These are phyloP conservation scores for Linum trigynum DNA, from an alignment of 345 rosid genomes.

Conservation along the genomic window DNA sequence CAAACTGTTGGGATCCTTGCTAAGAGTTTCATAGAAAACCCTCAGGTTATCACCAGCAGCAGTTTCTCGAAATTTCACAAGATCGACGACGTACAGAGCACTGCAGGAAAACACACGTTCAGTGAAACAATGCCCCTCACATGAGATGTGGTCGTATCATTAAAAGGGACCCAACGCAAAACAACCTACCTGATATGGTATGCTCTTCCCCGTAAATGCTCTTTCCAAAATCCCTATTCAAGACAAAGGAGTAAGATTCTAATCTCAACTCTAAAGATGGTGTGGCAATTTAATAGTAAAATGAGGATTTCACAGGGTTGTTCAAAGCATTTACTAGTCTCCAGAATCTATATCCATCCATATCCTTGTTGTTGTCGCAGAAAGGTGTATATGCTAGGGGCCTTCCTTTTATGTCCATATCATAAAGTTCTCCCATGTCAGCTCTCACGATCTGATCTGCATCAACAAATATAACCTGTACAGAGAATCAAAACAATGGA, in stretches of 20 bases:
- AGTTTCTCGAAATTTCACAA: slow-evolving; percentile 86
- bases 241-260: slow-evolving; percentile 11
- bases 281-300: no score
- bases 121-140: slow-evolving; percentile 8
- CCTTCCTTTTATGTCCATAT: slow-evolving; percentile 93
- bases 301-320: no score
- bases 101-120: slow-evolving; percentile 34
- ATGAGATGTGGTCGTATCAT: neutral
- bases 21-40: slow-evolving; percentile 92
- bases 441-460: slow-evolving; percentile 95
- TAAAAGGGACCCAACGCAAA: neutral
- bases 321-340: slow-evolving; percentile 47
- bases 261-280: neutral
- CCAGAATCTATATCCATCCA: slow-evolving; percentile 99
- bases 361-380: slow-evolving; percentile 92
- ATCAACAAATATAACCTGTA: slow-evolving; percentile 96
- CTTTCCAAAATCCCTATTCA: slow-evolving; percentile 95
- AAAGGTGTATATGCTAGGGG: slow-evolving; percentile 98
- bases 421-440: slow-evolving; percentile 97
- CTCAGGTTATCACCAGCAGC: slow-evolving; percentile 98
- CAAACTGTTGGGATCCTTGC: slow-evolving; percentile 98
- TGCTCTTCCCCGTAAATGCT: slow-evolving; percentile 81
- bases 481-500: slow-evolving; percentile 4
- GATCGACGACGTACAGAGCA: slow-evolving; percentile 92
- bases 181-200: slow-evolving; percentile 79